Percentiles rank a stretch among this genome's conserved stretches.
These are phyloP conservation scores for Talaromyces sp. DNA, from an alignment of 2,329 filamentous ascomycete species.

Conservation along the genomic window DNA sequence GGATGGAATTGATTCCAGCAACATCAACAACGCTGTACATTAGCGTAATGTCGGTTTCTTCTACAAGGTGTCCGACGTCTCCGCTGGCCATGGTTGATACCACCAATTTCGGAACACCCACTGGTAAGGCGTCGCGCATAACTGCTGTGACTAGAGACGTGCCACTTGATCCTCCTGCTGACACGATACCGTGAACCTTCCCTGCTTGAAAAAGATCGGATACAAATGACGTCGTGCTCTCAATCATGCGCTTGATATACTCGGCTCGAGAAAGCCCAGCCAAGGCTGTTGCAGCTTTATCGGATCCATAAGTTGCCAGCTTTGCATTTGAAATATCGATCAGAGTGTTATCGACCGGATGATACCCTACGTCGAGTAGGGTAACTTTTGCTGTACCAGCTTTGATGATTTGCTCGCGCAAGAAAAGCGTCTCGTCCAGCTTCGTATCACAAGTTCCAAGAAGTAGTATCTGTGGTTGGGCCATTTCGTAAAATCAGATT, in stretches of 20 bases:
- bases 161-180: slow-evolving; percentile 58
- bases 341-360: slow-evolving; percentile 33
- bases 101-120: slow-evolving; percentile 66
- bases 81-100: slow-evolving; percentile 66
- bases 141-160: slow-evolving; percentile 57
- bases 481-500: background rate
- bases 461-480: slow-evolving; percentile 39
- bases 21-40: slow-evolving; percentile 70
- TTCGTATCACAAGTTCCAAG: slow-evolving; percentile 64
- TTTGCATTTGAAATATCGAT: slow-evolving; percentile 46
- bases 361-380: slow-evolving; percentile 54
- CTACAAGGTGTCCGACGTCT: slow-evolving; percentile 60
- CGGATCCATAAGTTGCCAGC: slow-evolving; percentile 31
- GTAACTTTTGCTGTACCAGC: slow-evolving; percentile 33
- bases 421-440: slow-evolving; percentile 53
- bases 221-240: slow-evolving; percentile 42
- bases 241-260: slow-evolving; percentile 54
- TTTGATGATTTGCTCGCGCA: slow-evolving; percentile 44
- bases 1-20: slow-evolving; percentile 58
- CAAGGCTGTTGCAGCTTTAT: slow-evolving; percentile 23
- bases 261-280: slow-evolving; percentile 46
- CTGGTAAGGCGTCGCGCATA: slow-evolving; percentile 57
- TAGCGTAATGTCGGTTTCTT: slow-evolving; percentile 63
- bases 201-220: slow-evolving; percentile 31
- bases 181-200: slow-evolving; percentile 53